Evolutionary conservation across 495 filamentous ascomycete species (phyloP), one percentile per base, ranked within the genome.

Genomic region (Astrocystis sublimbata): DNA sequence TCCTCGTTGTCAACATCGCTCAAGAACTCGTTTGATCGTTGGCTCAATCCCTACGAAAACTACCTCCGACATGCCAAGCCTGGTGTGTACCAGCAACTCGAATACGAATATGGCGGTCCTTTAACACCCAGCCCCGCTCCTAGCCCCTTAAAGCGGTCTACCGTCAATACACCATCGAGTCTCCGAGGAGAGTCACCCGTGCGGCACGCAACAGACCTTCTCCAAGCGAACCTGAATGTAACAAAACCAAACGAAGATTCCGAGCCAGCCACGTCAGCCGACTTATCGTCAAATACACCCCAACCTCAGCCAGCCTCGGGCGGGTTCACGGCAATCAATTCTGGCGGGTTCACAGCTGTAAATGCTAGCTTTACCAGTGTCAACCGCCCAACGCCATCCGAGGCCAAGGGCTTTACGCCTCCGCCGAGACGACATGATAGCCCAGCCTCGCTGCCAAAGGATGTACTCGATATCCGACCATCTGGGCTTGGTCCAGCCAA

Each of bases 1-100:
- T 98, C 96, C 0, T 98, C 96, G n/a, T 76, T 99, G 42, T 99
- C 94, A 10, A 99, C 94, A 1, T 98, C 96, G 21, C 85, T 99
- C 53, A 99, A 98, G 75, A 99, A 98, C 69, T 98, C 96, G 6
- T 99, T 94, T 68, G 91, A 96, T 71, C 86, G 92, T 72, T 99
- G 93, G 88, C 86, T 99, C 10, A 89, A 91, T 69, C 94, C 94
- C 0, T 99, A 97, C 71, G 94, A 99, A 76, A 92, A 97, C 63
- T 99, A 96, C 71, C 81, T 99, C 28, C 85, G 89, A 45, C 80
- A 92, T 31, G 93, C 92, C 42, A 99, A 97, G 74, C 94, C 96
- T 5, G 91, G 92, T n/a, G 92, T 99, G 2, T 93, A 97, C 65
- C 92, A 96, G 71, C 92, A 96, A 73, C 81, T 97, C 28, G 96